Evolutionary conservation across 2,329 filamentous ascomycete genomes (phyloP), one percentile per base, ranked within the genome.

Genomic region (Xylariales sp.): DNA sequence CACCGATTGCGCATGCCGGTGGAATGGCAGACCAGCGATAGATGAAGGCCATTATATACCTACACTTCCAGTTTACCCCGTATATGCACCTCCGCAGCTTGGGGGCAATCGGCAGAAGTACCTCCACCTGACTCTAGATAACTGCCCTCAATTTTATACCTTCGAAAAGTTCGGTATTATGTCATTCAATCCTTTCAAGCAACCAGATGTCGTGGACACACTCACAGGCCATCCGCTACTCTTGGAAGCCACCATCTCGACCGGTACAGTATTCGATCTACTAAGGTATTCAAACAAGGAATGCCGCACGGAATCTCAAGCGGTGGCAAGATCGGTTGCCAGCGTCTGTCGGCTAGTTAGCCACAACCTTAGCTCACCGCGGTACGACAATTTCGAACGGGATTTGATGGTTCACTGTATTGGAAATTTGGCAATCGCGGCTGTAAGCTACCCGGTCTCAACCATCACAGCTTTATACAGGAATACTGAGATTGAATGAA

Each of bases 71-170:
- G 18, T 29, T 15, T 5, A n/a, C 16, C 6, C 10, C n/a, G 16
- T 39, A 9, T 27, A 19, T 14, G 9, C 25, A 8, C 15, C 37
- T 10, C 11, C 28, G 5, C 25, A n/a, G 14, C 37, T 11, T 8
- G 14, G 10, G 12, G 37, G 28, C 27, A 31, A 39, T 4, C 24
- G 37, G 14, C 15, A 29, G 19, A 39, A n/a, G 15, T 39, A 39
- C 20, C 25, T 39, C 24, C 25, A 15, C 18, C 10, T 31, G 14
- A 28, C 24, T 11, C 14, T 39, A 16, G 2, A 31, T 9, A n/a
- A 9, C 12, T 11, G 12, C 11, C n/a, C n/a, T 18, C 12, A 35
- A 12, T 35, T 35, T 9, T 32, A 35, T 21, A 18, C 37, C n/a
- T 19, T 31, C 8, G 15, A 31, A 3, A 20, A 10, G 6, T 31